Conservation (phyloP, 164 flowering plant genomes). For the grape (Vitis vinifera) region DNA sequence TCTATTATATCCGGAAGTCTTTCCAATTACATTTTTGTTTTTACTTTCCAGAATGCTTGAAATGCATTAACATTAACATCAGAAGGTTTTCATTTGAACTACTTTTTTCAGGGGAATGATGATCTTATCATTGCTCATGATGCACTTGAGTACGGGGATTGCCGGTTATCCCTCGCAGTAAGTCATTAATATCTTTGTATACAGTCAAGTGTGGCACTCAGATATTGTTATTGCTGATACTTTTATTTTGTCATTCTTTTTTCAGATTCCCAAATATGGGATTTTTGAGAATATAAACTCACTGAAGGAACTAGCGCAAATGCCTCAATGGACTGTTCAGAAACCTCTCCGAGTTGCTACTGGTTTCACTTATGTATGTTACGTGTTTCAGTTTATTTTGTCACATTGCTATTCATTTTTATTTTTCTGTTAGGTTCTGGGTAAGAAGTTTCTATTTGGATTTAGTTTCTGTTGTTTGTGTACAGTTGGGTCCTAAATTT, state of each 20-base stretch:
- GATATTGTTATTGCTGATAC: background rate
- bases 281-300: conserved; percentile 94
- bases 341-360: conserved; percentile 94
- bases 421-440: background rate
- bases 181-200: conserved; percentile 17
- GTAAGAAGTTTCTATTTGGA: background rate
- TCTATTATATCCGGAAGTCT: background rate
- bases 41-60: background rate
- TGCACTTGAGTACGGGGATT: conserved; percentile 87
- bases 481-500: conserved; percentile 87
- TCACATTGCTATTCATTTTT: background rate
- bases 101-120: conserved; percentile 57
- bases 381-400: conserved; percentile 8
- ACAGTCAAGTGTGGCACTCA: background rate
- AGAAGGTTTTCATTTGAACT: background rate
- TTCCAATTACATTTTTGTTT: background rate
- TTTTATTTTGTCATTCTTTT: conserved; percentile 5
- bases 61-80: background rate
- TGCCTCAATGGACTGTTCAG: conserved; percentile 96
- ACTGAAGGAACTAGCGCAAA: conserved; percentile 70
- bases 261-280: conserved; percentile 91
- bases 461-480: conserved; percentile 4
- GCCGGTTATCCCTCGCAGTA: conserved; percentile 89
- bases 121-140: conserved; percentile 90
- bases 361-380: conserved; percentile 81